Evolutionary conservation across 371 early-diverging fungal genomes (phyloP), one percentile per base, ranked within the genome.

Genomic region (Basidiobolus meristosporus): DNA sequence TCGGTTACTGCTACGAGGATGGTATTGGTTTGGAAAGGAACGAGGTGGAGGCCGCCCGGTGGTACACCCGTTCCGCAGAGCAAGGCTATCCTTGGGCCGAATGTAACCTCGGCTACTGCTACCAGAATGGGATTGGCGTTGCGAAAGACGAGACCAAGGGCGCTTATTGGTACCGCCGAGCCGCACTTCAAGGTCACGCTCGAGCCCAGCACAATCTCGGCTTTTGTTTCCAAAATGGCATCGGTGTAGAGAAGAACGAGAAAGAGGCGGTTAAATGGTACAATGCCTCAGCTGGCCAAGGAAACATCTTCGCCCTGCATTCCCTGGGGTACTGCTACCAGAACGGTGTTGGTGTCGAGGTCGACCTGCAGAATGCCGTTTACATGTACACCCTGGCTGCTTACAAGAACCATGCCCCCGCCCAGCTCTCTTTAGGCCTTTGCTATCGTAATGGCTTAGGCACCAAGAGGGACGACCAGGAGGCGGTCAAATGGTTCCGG

Each of bases 251-350:
- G 21, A 59, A 68, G 43, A 53, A 77, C 43, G 57, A 68, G 11
- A 51, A 47, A 16, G 60, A 63, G 43, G 90, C 90, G 7, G 62
- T 78, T 38, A 47, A 56, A 46, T 81, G 74, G 76, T 83, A 67
- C 51, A 59, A 58, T 38, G 65, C 68, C 36, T 66, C 84, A 19
- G 87, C 89, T 2, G 73, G 68, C 29, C 70, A 69, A 23, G 82
- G 79, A 17, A 79, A 83, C 41, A 66, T 77, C 9, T 72, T 80
- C 44, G 90, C 84, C 2, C 69, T 70, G 38, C 83, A 84, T 39
- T 81, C 82, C 1, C 64, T 90, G 21, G 95, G 89, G 4, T 87
- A 79, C 47, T 90, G 91, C 50, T 88, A 77, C 50, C 85, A 83
- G 38, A 82, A 90, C 48, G 91, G 88, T 12, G 64, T 82, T 31